phyloP scores from a whole-genome alignment of 2,329 filamentous ascomycete genomes.

The Claviceps sp. region DNA sequence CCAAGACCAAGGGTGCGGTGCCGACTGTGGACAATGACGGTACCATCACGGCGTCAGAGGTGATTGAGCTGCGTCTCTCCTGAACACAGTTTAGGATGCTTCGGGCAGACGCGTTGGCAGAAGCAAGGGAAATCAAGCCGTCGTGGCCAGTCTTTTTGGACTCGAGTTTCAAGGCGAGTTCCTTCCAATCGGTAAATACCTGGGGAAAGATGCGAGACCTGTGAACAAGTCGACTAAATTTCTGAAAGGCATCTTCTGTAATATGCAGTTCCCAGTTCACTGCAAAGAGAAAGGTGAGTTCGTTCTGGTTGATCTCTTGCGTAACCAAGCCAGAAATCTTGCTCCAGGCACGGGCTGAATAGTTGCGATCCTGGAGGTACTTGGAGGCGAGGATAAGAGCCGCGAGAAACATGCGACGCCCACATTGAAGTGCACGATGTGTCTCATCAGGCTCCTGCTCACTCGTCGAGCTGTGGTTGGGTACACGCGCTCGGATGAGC shows the following conservation, averaged over 20 bases:
- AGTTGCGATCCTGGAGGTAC: conserved; percentile 95
- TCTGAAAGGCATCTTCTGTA: conserved; percentile 73
- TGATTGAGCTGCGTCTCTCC: conserved; percentile 21
- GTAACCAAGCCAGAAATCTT: conserved; percentile 96
- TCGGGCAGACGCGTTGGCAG: conserved; percentile 16
- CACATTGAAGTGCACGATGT: conserved; percentile 79
- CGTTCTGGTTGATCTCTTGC: conserved; percentile 90
- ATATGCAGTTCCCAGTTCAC: conserved; percentile 95
- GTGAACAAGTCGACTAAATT: conserved; percentile 87
- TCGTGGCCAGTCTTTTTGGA: conserved; percentile 46
- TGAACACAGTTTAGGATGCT: conserved; percentile 31
- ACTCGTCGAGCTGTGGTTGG: conserved; percentile 70
- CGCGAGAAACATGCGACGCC: conserved; percentile 91
- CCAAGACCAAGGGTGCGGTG: conserved; percentile 32
- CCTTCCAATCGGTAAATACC: conserved; percentile 43
- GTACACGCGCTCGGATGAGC: conserved; percentile 82
- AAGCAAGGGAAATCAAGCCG: conserved; percentile 28
- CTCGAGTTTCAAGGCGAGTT: conserved; percentile 42
- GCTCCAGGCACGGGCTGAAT: conserved; percentile 94
- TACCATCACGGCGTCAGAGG: conserved; percentile 24
- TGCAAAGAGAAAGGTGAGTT: conserved; percentile 78
- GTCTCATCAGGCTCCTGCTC: conserved; percentile 60
- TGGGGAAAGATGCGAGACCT: conserved; percentile 27
- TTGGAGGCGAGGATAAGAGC: conserved; percentile 94
- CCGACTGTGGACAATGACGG: conserved; percentile 28